Evolutionary conservation across 345 rosid genomes (phyloP).

Genomic region (Abelmoschus esculentus): DNA sequence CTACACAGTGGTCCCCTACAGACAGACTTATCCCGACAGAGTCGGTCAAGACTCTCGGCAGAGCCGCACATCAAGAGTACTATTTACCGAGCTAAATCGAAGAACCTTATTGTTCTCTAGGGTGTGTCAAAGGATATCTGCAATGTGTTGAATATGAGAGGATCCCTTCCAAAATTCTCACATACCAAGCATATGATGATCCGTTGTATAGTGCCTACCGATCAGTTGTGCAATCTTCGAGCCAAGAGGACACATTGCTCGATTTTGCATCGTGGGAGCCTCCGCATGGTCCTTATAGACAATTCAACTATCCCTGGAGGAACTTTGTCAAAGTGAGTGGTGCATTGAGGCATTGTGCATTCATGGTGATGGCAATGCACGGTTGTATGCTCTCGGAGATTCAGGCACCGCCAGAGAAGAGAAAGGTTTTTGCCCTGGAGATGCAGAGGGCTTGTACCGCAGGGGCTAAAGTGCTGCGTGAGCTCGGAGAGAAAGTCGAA

Average conservation of each 20-base stretch:
- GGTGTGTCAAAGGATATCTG: slow-evolving; percentile 74
- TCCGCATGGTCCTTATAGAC: slow-evolving; percentile 72
- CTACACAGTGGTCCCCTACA: no score
- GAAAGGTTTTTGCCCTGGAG: slow-evolving; percentile 45
- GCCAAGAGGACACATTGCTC: slow-evolving; percentile 75
- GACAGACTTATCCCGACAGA: no score
- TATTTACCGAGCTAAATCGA: not conserved
- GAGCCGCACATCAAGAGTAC: no score
- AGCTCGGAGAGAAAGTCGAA: not conserved
- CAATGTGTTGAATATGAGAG: slow-evolving; percentile 24
- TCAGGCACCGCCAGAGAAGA: slow-evolving; percentile 84
- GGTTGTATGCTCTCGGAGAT: slow-evolving; percentile 90
- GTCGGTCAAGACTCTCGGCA: no score
- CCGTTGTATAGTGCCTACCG: slow-evolving; percentile 74
- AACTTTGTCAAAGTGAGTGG: slow-evolving; percentile 71
- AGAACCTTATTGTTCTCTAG: slow-evolving; percentile 18
- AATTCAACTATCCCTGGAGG: slow-evolving; percentile 77
- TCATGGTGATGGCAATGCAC: slow-evolving; percentile 95
- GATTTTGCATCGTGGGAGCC: slow-evolving; percentile 90
- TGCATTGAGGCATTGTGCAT: slow-evolving; percentile 81
- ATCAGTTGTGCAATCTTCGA: slow-evolving; percentile 70
- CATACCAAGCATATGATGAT: slow-evolving; percentile 86
- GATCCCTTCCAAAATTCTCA: slow-evolving; percentile 76
- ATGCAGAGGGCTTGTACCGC: slow-evolving; percentile 41
- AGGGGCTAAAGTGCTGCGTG: slow-evolving; percentile 47